Base-by-base conservation (phyloP, 495 filamentous ascomycete species). In the Penicillium roqueforti region DNA sequence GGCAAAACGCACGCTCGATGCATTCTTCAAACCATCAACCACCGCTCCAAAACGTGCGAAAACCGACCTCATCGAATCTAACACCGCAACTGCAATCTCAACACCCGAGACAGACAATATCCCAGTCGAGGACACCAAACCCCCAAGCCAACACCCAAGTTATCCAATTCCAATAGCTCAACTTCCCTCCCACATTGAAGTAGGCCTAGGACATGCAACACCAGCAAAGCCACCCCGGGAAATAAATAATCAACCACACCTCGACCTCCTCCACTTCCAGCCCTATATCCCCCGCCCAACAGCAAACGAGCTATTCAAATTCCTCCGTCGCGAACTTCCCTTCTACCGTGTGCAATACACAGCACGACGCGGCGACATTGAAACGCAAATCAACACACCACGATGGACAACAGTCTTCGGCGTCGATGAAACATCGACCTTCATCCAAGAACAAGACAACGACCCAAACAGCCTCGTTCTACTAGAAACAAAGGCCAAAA, bases 301-400 rank as follows among this genome's bases (percentile, higher is more conserved):
- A 13, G 69, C 78, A 7, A 73, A 69, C 13, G 70, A 83, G 47
- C 74, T 89, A 1, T 91, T 88, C 70, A 61, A 82, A 11, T 86
- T 86, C 64, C 74, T 89, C 0, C 77, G 85, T 0, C 58, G 66
- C 11, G 72, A 83, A 40, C 63, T 90, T 9, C 84, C 84, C 40
- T 91, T 89, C 67, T 89, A 90, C 64, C 76, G 85, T 14, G 87
- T 90, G 0, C 72, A 81, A 48, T 90, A 91, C 65, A 78, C 70
- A 11, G 87, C 87, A 59, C 83, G 80, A 41, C 75, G 86, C 23
- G 78, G 76, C 4, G 70, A 75, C 0, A 54, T 75, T 1, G 75
- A 83, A n/a, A 85, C 81, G 0, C 56, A 70, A 5, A 81, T 89
- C 51, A 81, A 76, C 42, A 90, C 86, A 6, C 87, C 87, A 3